Base-by-base conservation (phyloP, 805 yeast genomes). In the Phaffomyces thermotolerans region DNA sequence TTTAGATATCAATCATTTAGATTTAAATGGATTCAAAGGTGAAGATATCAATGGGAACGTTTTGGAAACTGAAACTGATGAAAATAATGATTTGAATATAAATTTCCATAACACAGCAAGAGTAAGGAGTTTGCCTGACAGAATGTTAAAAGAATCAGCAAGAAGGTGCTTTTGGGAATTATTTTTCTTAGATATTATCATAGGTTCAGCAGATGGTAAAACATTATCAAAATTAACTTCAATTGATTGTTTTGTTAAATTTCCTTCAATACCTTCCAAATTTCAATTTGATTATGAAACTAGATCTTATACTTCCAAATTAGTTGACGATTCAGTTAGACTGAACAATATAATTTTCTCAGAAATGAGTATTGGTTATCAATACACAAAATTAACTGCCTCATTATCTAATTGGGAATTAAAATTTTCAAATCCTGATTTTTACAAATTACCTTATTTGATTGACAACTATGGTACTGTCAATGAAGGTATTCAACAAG, bases 401-500 rank as follows among this genome's bases (percentile, higher is more conserved):
- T 67, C 74, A 0, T 57, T 75, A 18, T 74, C 76, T 2, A 72
- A 69, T 47, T 72, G 77, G 78, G 77, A 73, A 47, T 53, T 74
- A 62, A 64, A 65, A 45, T 58, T 75, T 24, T 66, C 65, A 14
- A 65, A 71, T 40, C 77, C 77, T 0, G 69, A 64, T 33, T 48
- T 65, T 17, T 69, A 65, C 47, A 59, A 62, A 41, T 57, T 69
- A 9, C 76, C 78, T 1, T 65, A 65, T 42, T 55, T 75, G 27
- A 63, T 75, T 12, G 64, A 67, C 48, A 52, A 63, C 14, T 58
- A 58, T 48, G 79, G 79, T 2, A 48, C 48, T 6, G 73, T 75
- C 12, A 75, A 75, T 51, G 78, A 75, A 44, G 80, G 79, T 25
- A 71, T 74, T 4, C 77, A 73, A 42, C 79, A 75, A 50, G 67